phyloP scores from a whole-genome alignment of 2,329 filamentous ascomycete species.

The Anisogramma anomala region DNA sequence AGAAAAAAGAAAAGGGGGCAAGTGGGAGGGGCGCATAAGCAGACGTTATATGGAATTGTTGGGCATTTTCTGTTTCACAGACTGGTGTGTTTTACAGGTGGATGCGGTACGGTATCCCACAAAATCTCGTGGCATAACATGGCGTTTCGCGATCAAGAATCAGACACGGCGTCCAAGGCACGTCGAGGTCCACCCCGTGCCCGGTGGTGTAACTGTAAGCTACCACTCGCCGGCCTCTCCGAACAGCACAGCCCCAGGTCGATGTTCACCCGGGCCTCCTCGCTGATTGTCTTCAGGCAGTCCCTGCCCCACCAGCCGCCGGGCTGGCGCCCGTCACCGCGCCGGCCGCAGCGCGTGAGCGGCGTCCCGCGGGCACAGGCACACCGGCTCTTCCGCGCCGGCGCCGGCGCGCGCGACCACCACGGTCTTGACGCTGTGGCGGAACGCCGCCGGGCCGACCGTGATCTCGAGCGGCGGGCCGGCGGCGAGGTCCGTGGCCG shows the following conservation, averaged over 20 bases:
- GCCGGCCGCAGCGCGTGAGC: not conserved
- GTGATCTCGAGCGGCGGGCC: not conserved
- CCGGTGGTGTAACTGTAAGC: not conserved
- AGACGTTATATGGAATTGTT: too few species aligned
- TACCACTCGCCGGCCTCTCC: not conserved
- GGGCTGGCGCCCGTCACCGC: not conserved
- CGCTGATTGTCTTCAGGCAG: not conserved
- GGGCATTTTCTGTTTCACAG: too few species aligned
- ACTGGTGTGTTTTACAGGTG: too few species aligned
- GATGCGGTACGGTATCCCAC: too few species aligned
- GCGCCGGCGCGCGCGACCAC: too few species aligned
- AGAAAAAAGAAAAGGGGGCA: too few species aligned
- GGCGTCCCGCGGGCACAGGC: not conserved
- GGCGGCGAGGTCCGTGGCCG: not conserved
- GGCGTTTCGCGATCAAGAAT: too few species aligned
- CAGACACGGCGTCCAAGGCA: too few species aligned
- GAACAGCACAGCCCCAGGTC: not conserved
- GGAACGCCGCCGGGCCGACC: not conserved
- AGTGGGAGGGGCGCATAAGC: too few species aligned
- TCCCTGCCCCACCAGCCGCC: not conserved
- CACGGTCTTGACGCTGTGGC: not conserved
- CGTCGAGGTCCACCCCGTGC: too few species aligned
- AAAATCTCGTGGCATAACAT: too few species aligned
- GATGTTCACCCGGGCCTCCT: not conserved
- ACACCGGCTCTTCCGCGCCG: not conserved